Percentiles rank a stretch among this genome's conserved stretches.
Evolutionary conservation across 1,139 yeast species (phyloP).

Genomic region (Suhomyces ambrosiae): DNA sequence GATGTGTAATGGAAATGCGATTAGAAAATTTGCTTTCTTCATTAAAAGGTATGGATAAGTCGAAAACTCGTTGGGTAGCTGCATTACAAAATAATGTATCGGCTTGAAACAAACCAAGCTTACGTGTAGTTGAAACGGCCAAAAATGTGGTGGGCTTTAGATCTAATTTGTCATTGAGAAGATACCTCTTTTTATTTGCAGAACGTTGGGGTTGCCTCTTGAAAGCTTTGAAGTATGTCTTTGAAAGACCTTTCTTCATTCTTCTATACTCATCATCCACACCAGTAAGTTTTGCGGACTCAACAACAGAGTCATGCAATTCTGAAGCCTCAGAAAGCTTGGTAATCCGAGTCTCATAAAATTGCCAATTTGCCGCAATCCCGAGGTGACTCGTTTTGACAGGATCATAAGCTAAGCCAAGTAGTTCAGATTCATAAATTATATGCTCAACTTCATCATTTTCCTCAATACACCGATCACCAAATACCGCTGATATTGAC

Average conservation of each 20-base stretch:
- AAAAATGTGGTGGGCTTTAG: constrained; percentile 25
- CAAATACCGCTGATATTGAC: constrained; percentile 50
- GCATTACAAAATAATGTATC: constrained; percentile 55
- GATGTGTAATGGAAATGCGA: constrained; percentile 52
- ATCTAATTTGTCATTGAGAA: constrained; percentile 4
- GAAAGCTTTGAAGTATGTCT: constrained; percentile 1
- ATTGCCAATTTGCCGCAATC: constrained; percentile 45
- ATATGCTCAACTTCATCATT: constrained; percentile 28
- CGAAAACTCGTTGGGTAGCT: constrained; percentile 50
- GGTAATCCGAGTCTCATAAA: constrained; percentile 33
- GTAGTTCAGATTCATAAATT: constrained; percentile 36
- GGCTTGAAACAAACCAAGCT: constrained; percentile 50
- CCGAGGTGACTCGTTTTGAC: constrained; percentile 48
- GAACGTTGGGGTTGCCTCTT: constrained; percentile 8
- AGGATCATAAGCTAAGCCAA: constrained; percentile 40
- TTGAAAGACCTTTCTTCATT: constrained; percentile 28
- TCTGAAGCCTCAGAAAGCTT: not conserved
- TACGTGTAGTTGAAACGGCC: constrained; percentile 46
- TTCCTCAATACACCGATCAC: constrained; percentile 42
- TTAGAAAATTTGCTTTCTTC: constrained; percentile 48
- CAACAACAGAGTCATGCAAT: constrained; percentile 7
- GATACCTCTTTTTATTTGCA: constrained; percentile 17
- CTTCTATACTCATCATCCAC: constrained; percentile 43
- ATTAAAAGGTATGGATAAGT: constrained; percentile 31
- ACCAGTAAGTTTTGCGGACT: constrained; percentile 26